phyloP scores from a whole-genome alignment of 2,329 filamentous ascomycete species.

The Hypocreales sp. region DNA sequence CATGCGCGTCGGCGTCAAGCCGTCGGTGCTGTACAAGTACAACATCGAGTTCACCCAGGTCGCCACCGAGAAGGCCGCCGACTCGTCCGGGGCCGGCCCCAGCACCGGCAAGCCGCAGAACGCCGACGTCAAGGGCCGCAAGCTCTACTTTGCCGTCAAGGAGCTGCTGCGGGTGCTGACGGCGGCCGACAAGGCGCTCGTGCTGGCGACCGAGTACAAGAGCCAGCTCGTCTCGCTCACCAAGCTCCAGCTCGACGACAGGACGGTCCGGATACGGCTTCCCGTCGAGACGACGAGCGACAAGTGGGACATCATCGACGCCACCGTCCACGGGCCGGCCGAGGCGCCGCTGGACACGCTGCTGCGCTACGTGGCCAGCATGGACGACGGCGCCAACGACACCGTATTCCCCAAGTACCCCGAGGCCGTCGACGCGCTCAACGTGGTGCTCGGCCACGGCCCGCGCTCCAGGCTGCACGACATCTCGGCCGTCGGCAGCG shows the following conservation, averaged over 20 bases:
- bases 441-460: conserved; percentile 31
- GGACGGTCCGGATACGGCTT: conserved; percentile 19
- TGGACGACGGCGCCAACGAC: conserved; percentile 20
- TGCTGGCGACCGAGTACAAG: conserved; percentile 34
- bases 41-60: conserved; percentile 20
- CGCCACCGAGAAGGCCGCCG: conserved; percentile 2
- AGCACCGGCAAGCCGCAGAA: conserved; percentile 5
- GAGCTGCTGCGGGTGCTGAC: conserved; percentile 20
- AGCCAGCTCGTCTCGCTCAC: conserved; percentile 25
- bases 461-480: conserved; percentile 19
- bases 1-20: conserved; percentile 26
- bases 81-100: conserved; percentile 4
- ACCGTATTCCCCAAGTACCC: conserved; percentile 30
- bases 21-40: conserved; percentile 27
- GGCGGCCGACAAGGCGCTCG: conserved; percentile 11
- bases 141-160: conserved; percentile 25
- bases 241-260: conserved; percentile 18
- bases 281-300: conserved; percentile 14
- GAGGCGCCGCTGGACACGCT: conserved; percentile 23
- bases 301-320: conserved; percentile 18
- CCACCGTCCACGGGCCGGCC: conserved; percentile 24
- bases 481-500: conserved; percentile 26
- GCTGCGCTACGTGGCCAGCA: conserved; percentile 27
- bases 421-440: conserved; percentile 33
- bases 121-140: conserved; percentile 23